phyloP scores from a whole-genome alignment of 2,329 filamentous ascomycete genomes.

The Alternaria angustiovoidea region DNA sequence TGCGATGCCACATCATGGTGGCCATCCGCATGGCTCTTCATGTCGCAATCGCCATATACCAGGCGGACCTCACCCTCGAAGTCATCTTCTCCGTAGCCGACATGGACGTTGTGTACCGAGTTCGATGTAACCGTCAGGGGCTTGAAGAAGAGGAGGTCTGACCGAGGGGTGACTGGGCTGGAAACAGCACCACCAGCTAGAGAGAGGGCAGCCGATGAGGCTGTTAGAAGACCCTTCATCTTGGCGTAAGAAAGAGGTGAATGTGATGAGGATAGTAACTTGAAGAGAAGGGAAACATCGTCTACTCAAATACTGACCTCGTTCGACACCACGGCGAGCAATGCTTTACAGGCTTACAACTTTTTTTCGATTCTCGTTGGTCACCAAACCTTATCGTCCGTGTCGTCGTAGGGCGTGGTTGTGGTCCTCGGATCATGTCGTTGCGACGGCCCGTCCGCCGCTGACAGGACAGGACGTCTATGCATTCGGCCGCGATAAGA shows the following conservation, averaged over 20 bases:
- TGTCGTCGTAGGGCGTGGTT: conserved; percentile 1
- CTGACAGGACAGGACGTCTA: conserved; percentile 5
- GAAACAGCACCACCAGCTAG: conserved; percentile 32
- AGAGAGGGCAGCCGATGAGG: conserved; percentile 37
- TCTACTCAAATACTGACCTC: conserved; percentile 26
- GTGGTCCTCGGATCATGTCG: background rate
- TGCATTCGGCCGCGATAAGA: conserved; percentile 29
- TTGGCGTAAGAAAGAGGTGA: conserved; percentile 9
- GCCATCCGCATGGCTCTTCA: conserved; percentile 42
- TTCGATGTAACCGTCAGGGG: conserved; percentile 47
- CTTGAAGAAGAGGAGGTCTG: conserved; percentile 43
- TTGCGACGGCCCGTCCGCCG: conserved; percentile 5
- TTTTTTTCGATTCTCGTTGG: conserved; percentile 22
- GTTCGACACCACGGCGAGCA: background rate
- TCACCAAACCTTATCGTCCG: conserved; percentile 28
- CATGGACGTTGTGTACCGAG: conserved; percentile 60
- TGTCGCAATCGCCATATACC: conserved; percentile 57
- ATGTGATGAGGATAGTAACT: conserved; percentile 2
- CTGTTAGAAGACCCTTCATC: conserved; percentile 40
- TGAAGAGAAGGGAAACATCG: background rate
- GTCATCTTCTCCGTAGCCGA: conserved; percentile 51
- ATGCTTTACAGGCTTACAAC: background rate
- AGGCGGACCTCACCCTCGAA: conserved; percentile 56
- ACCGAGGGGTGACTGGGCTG: conserved; percentile 27
- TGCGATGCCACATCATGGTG: conserved; percentile 57